Evolutionary conservation across 2,329 filamentous ascomycete genomes (phyloP).

Genomic region (Sporothrix schenckii): DNA sequence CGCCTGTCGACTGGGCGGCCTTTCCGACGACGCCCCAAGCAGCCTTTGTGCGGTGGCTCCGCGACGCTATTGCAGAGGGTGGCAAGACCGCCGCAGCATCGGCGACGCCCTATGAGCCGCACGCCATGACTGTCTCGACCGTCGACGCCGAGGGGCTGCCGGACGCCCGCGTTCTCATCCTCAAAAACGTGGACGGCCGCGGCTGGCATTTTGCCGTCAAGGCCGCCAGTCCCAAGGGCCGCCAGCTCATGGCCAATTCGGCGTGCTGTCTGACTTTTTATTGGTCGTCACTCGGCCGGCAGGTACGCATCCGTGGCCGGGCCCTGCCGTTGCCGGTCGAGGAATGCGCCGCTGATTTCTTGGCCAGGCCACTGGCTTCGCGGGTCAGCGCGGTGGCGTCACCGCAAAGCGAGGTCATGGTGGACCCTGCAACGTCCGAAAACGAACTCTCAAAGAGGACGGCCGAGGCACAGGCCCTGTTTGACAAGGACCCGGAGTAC

Average conservation of each 20-base stretch:
- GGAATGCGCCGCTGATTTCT: constrained; percentile 31
- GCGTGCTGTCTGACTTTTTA: constrained; percentile 33
- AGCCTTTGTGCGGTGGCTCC: constrained; percentile 32
- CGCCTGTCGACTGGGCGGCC: constrained; percentile 18
- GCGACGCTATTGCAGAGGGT: constrained; percentile 27
- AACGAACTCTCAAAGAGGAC: background rate
- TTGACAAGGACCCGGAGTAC: constrained; percentile 30
- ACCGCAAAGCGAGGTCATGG: constrained; percentile 28
- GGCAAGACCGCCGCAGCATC: background rate
- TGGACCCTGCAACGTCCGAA: background rate
- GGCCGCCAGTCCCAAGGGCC: constrained; percentile 33
- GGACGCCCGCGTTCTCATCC: constrained; percentile 35
- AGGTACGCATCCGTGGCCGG: constrained; percentile 32
- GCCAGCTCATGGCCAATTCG: constrained; percentile 22
- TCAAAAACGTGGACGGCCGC: constrained; percentile 34
- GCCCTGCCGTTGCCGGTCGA: constrained; percentile 24
- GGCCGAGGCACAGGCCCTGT: background rate
- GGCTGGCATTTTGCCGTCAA: constrained; percentile 35
- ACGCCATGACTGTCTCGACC: constrained; percentile 34
- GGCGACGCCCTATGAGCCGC: constrained; percentile 30
- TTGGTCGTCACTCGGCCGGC: constrained; percentile 33
- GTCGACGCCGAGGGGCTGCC: constrained; percentile 26
- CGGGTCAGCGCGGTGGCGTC: constrained; percentile 28
- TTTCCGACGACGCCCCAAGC: constrained; percentile 33
- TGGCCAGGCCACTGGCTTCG: constrained; percentile 29